Percentiles rank a stretch among this genome's conserved stretches.
Evolutionary conservation across 2,329 filamentous ascomycete species (phyloP).

Genomic region (Aulographum hederae): DNA sequence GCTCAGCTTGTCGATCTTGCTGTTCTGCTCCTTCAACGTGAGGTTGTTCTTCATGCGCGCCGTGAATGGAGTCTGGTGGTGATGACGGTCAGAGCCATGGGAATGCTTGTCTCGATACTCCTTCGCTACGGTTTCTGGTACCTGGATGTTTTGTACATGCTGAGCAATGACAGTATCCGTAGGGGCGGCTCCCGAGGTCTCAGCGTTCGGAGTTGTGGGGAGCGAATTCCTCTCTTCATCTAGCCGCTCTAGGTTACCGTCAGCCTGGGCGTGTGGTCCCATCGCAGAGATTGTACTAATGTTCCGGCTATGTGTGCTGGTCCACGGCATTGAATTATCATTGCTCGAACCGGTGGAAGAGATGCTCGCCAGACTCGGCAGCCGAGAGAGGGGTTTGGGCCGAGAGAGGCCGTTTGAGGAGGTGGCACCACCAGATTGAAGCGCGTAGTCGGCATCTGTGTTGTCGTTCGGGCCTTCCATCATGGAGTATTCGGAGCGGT

Average conservation of each 20-base stretch:
- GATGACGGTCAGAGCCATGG: constrained; percentile 23
- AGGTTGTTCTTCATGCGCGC: constrained; percentile 35
- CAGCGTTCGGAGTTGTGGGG: constrained; percentile 40
- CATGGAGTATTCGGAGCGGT: constrained; percentile 34
- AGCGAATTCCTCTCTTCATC: constrained; percentile 46
- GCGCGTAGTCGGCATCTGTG: constrained; percentile 59
- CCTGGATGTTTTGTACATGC: constrained; percentile 76
- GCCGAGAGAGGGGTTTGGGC: constrained; percentile 44
- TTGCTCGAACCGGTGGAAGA: too few species aligned
- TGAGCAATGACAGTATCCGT: constrained; percentile 80
- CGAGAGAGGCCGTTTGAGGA: constrained; percentile 26
- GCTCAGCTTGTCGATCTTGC: constrained; percentile 84
- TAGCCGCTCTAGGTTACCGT: constrained; percentile 35
- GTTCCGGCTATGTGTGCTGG: too few species aligned
- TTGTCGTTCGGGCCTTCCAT: constrained; percentile 48
- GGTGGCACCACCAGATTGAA: constrained; percentile 63
- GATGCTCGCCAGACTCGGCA: constrained; percentile 80
- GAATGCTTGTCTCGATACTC: constrained; percentile 62
- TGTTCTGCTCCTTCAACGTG: constrained; percentile 93
- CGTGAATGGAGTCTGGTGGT: constrained; percentile 15
- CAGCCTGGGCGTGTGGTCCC: too few species aligned
- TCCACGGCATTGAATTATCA: too few species aligned
- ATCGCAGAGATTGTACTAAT: too few species aligned
- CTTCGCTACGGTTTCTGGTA: constrained; percentile 71
- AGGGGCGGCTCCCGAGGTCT: constrained; percentile 35